phyloP scores from a whole-genome alignment of 2,329 filamentous ascomycete genomes.

The Paraphaeosphaeria minitans region DNA sequence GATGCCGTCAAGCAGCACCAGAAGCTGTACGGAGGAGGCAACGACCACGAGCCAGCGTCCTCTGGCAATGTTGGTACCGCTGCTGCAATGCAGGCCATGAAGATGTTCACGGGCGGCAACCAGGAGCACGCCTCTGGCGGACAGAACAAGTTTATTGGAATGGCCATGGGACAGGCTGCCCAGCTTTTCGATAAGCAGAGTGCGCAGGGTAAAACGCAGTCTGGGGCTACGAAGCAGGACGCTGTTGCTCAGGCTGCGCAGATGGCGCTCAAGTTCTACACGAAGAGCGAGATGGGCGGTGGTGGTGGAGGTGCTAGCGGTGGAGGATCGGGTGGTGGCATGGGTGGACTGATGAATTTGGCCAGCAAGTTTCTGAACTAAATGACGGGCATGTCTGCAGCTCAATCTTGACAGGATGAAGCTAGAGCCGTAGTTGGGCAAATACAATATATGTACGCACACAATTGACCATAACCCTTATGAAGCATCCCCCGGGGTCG shows the following conservation, averaged over 20 bases:
- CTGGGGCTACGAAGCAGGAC: slow-evolving; percentile 76
- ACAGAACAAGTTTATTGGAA: slow-evolving; percentile 79
- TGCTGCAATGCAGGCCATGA: slow-evolving; percentile 80
- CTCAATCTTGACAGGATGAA: not conserved
- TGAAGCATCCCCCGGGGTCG: too few relatives aligned
- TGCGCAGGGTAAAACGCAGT: slow-evolving; percentile 57
- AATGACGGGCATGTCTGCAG: not conserved
- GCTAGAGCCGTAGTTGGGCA: not conserved
- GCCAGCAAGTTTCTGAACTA: slow-evolving; percentile 65
- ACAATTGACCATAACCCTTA: not conserved
- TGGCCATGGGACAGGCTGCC: slow-evolving; percentile 87
- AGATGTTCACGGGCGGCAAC: slow-evolving; percentile 71
- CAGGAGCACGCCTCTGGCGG: slow-evolving; percentile 51
- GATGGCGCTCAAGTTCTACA: slow-evolving; percentile 88
- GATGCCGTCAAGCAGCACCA: slow-evolving; percentile 76
- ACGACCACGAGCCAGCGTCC: slow-evolving; percentile 50
- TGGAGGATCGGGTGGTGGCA: slow-evolving; percentile 48
- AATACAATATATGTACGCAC: not conserved
- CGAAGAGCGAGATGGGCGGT: slow-evolving; percentile 70
- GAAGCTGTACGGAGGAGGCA: slow-evolving; percentile 67
- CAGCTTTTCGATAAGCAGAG: slow-evolving; percentile 72
- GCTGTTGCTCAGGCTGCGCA: slow-evolving; percentile 80
- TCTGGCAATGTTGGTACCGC: slow-evolving; percentile 65
- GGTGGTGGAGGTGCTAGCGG: slow-evolving; percentile 53
- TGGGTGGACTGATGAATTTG: slow-evolving; percentile 60